Conservation (phyloP, 1,284 basidiomycete genomes). For the Ceratorhiza oryzae-sativae region DNA sequence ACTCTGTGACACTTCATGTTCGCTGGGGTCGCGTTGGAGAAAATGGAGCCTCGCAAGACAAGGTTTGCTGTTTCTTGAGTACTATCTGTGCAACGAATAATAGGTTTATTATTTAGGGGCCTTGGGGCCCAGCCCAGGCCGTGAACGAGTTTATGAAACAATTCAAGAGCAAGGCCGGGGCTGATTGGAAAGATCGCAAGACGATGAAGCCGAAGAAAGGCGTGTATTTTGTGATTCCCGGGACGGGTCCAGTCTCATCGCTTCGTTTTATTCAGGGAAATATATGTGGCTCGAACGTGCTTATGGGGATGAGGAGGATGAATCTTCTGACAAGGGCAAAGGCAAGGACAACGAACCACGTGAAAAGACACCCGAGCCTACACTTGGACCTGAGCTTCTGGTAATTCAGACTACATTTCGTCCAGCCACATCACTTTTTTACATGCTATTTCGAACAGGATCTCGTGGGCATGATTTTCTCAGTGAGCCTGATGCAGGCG, state of each 20-base stretch:
- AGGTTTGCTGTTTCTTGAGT: conserved; percentile 51
- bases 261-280: no score
- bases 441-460: background rate
- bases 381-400: conserved; percentile 27
- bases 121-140: conserved; percentile 51
- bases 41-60: conserved; percentile 58
- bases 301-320: conserved; percentile 55
- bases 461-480: conserved; percentile 18
- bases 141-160: conserved; percentile 67
- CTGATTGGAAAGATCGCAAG: conserved; percentile 60
- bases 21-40: conserved; percentile 70
- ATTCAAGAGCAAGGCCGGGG: conserved; percentile 63
- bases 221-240: conserved; percentile 44
- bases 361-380: conserved; percentile 33
- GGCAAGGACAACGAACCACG: background rate
- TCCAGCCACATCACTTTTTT: background rate
- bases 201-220: conserved; percentile 64
- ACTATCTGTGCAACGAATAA: background rate
- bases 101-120: conserved; percentile 48
- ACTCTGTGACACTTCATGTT: conserved; percentile 56
- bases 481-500: conserved; percentile 60
- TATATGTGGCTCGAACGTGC: conserved; percentile 66
- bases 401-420: background rate
- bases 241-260: background rate
- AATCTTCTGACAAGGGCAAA: conserved; percentile 46